Base-by-base conservation (phyloP, 179 eudicot genomes). In the Corrigiola litoralis region DNA sequence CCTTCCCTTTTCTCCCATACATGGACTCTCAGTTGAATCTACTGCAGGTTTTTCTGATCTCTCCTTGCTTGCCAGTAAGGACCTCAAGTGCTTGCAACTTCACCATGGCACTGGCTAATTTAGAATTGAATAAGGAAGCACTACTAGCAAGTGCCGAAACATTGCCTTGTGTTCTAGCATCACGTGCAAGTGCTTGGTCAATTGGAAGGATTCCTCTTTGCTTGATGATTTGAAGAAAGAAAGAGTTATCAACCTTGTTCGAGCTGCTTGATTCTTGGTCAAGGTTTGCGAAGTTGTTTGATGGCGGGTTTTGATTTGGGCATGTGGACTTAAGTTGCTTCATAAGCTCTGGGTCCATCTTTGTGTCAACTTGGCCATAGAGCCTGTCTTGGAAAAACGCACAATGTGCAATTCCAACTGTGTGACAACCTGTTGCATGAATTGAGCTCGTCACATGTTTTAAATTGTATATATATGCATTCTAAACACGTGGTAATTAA, bases 381-480 rank as follows among this genome's bases (percentile, higher is more conserved):
- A 84, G 77, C 1, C 84, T 81, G 21, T 73, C 65, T 27, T 65
- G 17, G 49, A 82, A 61, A 54, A 73, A 53, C 0, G 44, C 62
- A 59, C 90, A 85, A 31, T 80, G 83, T 28, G 83, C 47, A 8
- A 72, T 51, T 21, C 90, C 90, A 6, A 82, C 83, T 0, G 90
- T 76, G 78, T 85, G 90, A 53, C 85, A 77, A 7, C 67, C 71
- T 65, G 49, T 66, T 62, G 18, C 13, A 14, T 3, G 24, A 36
- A 24, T 44, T 10, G 18, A n/a, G n/a, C n/a, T n/a, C n/a, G n/a
- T n/a, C n/a, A n/a, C n/a, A n/a, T n/a, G n/a, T n/a, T n/a, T n/a
- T n/a, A n/a, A n/a, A n/a, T n/a, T n/a, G n/a, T n/a, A n/a, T n/a
- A n/a, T n/a, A n/a, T n/a, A n/a, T n/a, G n/a, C n/a, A n/a, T n/a